Evolutionary conservation across 1,284 basidiomycete species (phyloP).

Genomic region (Psilocybe mexicana): DNA sequence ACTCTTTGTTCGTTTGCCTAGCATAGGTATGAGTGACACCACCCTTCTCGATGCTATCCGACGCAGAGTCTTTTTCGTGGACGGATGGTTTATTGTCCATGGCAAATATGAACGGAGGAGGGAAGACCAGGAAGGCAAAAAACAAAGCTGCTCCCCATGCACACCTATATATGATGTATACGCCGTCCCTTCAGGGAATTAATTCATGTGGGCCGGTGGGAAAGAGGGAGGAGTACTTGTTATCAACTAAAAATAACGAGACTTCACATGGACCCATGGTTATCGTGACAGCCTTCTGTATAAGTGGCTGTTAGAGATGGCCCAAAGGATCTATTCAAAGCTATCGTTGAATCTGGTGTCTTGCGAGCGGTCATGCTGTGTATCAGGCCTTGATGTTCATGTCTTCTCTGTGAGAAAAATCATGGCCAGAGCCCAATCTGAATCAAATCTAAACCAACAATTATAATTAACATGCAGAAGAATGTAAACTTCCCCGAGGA

Average conservation of each 20-base stretch:
- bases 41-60: conserved; percentile 20
- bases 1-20: conserved; percentile 22
- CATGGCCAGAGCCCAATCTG: too few relatives aligned
- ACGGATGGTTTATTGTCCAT: conserved; percentile 11
- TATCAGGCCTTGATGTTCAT: neutral
- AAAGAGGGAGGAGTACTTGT: neutral
- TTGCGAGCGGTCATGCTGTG: neutral
- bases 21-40: neutral
- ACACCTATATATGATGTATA: conserved; percentile 1
- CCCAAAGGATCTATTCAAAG: neutral
- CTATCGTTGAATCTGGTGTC: neutral
- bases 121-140: neutral
- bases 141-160: neutral
- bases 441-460: too few relatives aligned
- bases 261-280: neutral
- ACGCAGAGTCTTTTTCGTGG: conserved; percentile 11
- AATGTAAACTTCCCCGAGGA: too few relatives aligned
- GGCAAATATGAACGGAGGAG: conserved; percentile 3
- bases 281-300: neutral
- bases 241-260: neutral
- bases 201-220: neutral
- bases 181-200: neutral
- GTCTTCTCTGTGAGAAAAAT: neutral
- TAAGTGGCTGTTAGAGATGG: neutral
- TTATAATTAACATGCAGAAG: too few relatives aligned